These are phyloP conservation scores for Colletotrichum endophyticum DNA, from an alignment of 2,329 filamentous ascomycete species.

Conservation along the genomic window DNA sequence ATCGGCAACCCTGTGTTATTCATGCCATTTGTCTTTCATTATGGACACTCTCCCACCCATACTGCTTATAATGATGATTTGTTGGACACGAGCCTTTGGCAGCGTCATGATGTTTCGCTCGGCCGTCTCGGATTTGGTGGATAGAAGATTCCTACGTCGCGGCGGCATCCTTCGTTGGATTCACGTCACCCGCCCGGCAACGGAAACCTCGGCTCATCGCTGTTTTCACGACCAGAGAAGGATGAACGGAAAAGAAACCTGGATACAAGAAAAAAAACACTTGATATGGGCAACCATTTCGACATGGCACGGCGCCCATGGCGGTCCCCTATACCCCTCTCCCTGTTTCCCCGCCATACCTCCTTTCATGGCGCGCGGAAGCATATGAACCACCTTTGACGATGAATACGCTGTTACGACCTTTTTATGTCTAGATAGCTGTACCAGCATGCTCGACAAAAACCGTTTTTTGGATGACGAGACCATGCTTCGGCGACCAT, in stretches of 20 bases:
- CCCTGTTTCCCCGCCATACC: conserved; percentile 21
- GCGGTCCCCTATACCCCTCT: conserved; percentile 30
- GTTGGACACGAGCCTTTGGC: conserved; percentile 23
- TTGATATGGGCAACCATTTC: conserved; percentile 46
- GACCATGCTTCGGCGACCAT: conserved; percentile 37
- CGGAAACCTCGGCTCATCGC: conserved; percentile 17
- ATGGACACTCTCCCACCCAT: conserved; percentile 27
- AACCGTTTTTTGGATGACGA: conserved; percentile 20
- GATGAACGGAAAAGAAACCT: conserved; percentile 41
- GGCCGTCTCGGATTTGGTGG: conserved; percentile 34
- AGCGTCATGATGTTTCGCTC: conserved; percentile 22
- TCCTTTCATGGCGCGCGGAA: conserved; percentile 20
- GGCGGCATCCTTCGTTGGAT: conserved; percentile 16
- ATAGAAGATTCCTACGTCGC: conserved; percentile 32
- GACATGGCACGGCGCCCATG: conserved; percentile 35
- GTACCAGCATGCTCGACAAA: conserved; percentile 33
- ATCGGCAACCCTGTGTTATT: conserved; percentile 20
- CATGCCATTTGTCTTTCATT: conserved; percentile 20
- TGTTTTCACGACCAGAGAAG: conserved; percentile 36
- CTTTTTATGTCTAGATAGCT: conserved; percentile 50
- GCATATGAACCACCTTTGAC: conserved; percentile 36
- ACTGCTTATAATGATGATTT: conserved; percentile 42
- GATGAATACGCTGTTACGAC: conserved; percentile 51
- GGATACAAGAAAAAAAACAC: conserved; percentile 42
- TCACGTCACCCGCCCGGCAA: conserved; percentile 14